Evolutionary conservation across 2,329 filamentous ascomycete species (phyloP).

Genomic region (Aspergillus flavus): DNA sequence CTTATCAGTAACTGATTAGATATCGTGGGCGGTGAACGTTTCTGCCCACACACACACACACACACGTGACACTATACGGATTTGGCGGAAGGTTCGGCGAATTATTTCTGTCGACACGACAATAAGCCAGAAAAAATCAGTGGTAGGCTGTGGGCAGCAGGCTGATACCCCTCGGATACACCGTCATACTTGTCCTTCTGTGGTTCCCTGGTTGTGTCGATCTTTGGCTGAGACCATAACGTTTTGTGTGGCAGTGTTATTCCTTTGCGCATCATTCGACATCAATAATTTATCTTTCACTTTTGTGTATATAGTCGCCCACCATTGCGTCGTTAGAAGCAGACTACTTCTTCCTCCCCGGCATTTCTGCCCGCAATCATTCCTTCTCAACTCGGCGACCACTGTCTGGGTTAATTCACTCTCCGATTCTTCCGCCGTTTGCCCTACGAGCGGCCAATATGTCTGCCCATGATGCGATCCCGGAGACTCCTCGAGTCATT

Average conservation of each 20-base stretch:
- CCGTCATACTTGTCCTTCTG: not conserved
- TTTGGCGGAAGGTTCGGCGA: constrained; percentile 16
- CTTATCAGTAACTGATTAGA: constrained; percentile 36
- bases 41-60: constrained; percentile 16
- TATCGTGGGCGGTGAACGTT: constrained; percentile 31
- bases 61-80: constrained; percentile 12
- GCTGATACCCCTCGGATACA: not conserved
- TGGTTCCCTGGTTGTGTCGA: constrained; percentile 7
- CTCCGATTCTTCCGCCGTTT: constrained; percentile 53
- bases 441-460: constrained; percentile 42
- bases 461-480: constrained; percentile 60
- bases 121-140: constrained; percentile 6
- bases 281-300: constrained; percentile 11
- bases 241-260: constrained; percentile 21
- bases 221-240: constrained; percentile 13
- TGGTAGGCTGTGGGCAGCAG: not conserved
- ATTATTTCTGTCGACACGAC: constrained; percentile 8
- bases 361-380: constrained; percentile 27
- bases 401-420: constrained; percentile 28
- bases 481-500: constrained; percentile 82
- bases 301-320: constrained; percentile 25
- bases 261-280: constrained; percentile 12
- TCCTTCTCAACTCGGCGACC: constrained; percentile 22
- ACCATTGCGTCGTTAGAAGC: constrained; percentile 37
- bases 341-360: constrained; percentile 19